Conservation (phyloP, 164 flowering plant genomes). For the Cinnamomum chago region DNA sequence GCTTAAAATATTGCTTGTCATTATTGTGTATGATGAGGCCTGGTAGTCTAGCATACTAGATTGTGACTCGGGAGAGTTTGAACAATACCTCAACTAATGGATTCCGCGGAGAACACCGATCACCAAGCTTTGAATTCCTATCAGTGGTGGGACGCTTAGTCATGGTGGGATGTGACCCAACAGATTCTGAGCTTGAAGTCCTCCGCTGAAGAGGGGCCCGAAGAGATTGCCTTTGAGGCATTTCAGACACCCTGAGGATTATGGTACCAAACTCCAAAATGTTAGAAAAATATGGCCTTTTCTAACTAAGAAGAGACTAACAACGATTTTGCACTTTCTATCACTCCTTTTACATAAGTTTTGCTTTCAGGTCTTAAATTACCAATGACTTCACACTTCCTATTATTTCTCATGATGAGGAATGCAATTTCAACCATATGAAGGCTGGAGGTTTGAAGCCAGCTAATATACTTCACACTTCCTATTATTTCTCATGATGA, state of each 20-base stretch:
- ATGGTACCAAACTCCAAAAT: neutral
- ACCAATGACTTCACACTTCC: neutral
- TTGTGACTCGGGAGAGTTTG: neutral
- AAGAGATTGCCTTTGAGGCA: slow-evolving; percentile 62
- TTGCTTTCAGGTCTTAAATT: neutral
- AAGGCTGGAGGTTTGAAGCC: too few relatives aligned
- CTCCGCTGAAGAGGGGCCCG: slow-evolving; percentile 46
- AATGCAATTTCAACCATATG: too few relatives aligned
- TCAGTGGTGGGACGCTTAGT: slow-evolving; percentile 38
- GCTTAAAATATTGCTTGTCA: neutral
- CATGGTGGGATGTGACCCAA: slow-evolving; percentile 35
- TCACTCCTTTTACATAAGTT: neutral
- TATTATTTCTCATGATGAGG: too few relatives aligned
- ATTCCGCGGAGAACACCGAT: slow-evolving; percentile 67
- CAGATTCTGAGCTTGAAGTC: slow-evolving; percentile 64
- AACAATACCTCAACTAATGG: slow-evolving; percentile 40
- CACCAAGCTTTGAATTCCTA: slow-evolving; percentile 62
- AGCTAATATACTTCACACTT: too few relatives aligned
- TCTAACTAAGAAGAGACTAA: neutral
- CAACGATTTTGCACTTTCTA: neutral
- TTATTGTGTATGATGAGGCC: neutral
- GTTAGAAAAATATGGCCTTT: neutral
- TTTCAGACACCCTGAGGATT: slow-evolving; percentile 32
- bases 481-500: too few relatives aligned
- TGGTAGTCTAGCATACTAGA: neutral